phyloP scores from a whole-genome alignment of 2,329 filamentous ascomycete genomes.

The Geosmithia putterillii region DNA sequence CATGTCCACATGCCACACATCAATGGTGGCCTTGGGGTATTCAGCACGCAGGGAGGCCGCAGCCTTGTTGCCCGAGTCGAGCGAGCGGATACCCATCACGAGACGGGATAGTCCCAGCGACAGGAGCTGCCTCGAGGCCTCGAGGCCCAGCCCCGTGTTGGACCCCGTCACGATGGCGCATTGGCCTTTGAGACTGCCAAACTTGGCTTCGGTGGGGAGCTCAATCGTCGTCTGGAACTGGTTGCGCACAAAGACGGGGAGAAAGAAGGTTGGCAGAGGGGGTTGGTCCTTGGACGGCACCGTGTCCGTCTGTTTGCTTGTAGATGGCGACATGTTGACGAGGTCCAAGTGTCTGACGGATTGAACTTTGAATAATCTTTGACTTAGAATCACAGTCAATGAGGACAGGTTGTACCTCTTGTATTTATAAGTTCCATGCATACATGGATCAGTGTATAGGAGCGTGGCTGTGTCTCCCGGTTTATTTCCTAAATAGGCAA shows the following conservation, averaged over 20 bases:
- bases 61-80: slow-evolving; percentile 6
- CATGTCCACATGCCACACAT: slow-evolving; percentile 13
- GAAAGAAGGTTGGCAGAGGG: neutral
- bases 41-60: slow-evolving; percentile 3
- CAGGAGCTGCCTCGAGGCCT: slow-evolving; percentile 25
- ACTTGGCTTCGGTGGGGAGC: neutral
- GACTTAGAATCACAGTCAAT: neutral
- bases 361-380: neutral
- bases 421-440: neutral
- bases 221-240: neutral
- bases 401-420: no score
- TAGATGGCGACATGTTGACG: neutral
- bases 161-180: slow-evolving; percentile 29
- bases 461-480: no score
- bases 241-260: neutral
- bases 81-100: slow-evolving; percentile 25
- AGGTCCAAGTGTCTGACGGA: neutral
- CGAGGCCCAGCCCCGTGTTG: slow-evolving; percentile 31
- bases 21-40: slow-evolving; percentile 6
- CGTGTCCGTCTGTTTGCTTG: neutral
- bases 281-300: neutral
- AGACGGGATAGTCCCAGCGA: slow-evolving; percentile 19
- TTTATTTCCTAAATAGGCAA: neutral
- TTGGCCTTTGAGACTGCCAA: slow-evolving; percentile 10
- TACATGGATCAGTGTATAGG: no score